Base-by-base conservation (phyloP, 2,329 filamentous ascomycete species). In the Diaporthe aspalathi region DNA sequence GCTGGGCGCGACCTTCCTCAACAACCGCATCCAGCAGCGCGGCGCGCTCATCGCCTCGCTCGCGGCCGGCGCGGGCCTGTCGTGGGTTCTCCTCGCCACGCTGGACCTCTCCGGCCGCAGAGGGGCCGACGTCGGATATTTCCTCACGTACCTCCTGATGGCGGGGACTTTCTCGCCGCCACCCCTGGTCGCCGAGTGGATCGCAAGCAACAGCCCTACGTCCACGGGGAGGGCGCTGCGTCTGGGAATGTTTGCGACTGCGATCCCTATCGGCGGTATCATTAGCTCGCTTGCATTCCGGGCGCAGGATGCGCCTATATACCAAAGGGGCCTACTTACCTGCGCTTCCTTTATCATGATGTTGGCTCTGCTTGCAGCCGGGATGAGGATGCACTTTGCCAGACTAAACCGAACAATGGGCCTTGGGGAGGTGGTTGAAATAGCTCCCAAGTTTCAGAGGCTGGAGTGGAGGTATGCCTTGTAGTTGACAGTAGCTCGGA, bases 111-210 rank as follows among this genome's bases (percentile, higher is more conserved):
- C 74, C 0, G 67, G 67, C 29, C 53, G 56, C 7, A 32, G 11
- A 1, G 69, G 43, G 11, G 67, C 67, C 17, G 65, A 74, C 50
- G 75, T 75, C 1, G 75, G 75, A 5, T 76, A 76, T 45, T 75
- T 76, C 66, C 60, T 76, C 43, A 76, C 74, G 2, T 76, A 77
- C 32, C 45, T 75, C 16, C 70, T 75, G 22, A 74, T 70, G 27
- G 73, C 71, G 7, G 70, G 70, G 0, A 74, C 74, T 5, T 76
- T 76, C 29, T 73, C 74, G 27, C 75, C 74, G 12, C 73, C 73
- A 50, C 73, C 74, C 16, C 40, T 77, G 5, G 72, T 76, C 3
- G 74, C 74, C 4, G 72, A 69, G 20, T 76, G 75, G 75, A 57
- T 74, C 12, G 50, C 74, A 16, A 72, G 72, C 11, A 76, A 75